Conservation (phyloP, 345 rosid genomes). For the thale cress (Arabidopsis thaliana) region TAIR10.1 NC_003070.9:23507501-23508000, state of each 20-base stretch:
- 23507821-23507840: not conserved
- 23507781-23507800: not conserved
- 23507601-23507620: not conserved
- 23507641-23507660: not conserved
- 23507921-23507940: not conserved
- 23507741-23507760: not conserved
- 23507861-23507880: not conserved
- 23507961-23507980: not conserved
- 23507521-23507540: too few relatives aligned
- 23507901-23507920: not conserved
- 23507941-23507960: not conserved
- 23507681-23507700: not conserved
- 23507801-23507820: not conserved
- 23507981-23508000: not conserved
- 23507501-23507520: too few relatives aligned
- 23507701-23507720: not conserved
- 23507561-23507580: not conserved
- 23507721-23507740: not conserved
- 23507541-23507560: too few relatives aligned
- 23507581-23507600: not conserved
- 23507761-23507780: not conserved
- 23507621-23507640: not conserved
- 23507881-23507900: not conserved
- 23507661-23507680: not conserved
- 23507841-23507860: not conserved